Conservation (phyloP, 345 rosid species). For the Pugionium dolabratum region DNA sequence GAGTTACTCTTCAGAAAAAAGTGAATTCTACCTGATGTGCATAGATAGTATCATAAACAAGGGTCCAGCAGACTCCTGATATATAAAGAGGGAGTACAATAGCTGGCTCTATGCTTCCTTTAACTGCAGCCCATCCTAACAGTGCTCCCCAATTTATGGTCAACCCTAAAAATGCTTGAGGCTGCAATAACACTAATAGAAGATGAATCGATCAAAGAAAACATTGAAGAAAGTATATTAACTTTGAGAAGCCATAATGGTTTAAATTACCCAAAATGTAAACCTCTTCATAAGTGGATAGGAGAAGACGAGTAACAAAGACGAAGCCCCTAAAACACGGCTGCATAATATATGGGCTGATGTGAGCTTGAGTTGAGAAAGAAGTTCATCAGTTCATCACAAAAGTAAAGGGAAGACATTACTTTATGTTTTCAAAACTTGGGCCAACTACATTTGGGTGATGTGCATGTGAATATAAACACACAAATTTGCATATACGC, state of each 20-base stretch:
- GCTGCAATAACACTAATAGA: conserved; percentile 54
- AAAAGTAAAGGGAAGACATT: not conserved
- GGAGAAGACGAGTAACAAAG: conserved; percentile 87
- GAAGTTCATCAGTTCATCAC: conserved; percentile 15
- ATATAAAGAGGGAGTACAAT: conserved; percentile 71
- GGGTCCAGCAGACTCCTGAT: conserved; percentile 93
- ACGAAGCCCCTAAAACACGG: conserved; percentile 79
- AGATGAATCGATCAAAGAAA: not conserved
- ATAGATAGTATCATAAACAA: conserved; percentile 89
- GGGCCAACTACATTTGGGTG: not conserved
- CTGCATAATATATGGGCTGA: conserved; percentile 46
- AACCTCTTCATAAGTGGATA: conserved; percentile 95
- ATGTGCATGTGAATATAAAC: conserved; percentile 10
- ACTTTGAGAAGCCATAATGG: not conserved
- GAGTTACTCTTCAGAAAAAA: not conserved
- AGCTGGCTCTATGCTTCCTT: conserved; percentile 73
- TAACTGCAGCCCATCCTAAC: conserved; percentile 80
- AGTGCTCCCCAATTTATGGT: conserved; percentile 95
- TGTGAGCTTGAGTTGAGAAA: conserved; percentile 30
- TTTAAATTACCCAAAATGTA: conserved; percentile 80
- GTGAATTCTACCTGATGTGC: conserved; percentile 79
- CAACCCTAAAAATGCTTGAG: conserved; percentile 89
- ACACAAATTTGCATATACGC: not conserved
- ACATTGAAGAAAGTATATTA: not conserved
- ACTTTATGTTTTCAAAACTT: not conserved